phyloP scores from a whole-genome alignment of 139 green algal genomes.

The Dunaliella sp. region DNA sequence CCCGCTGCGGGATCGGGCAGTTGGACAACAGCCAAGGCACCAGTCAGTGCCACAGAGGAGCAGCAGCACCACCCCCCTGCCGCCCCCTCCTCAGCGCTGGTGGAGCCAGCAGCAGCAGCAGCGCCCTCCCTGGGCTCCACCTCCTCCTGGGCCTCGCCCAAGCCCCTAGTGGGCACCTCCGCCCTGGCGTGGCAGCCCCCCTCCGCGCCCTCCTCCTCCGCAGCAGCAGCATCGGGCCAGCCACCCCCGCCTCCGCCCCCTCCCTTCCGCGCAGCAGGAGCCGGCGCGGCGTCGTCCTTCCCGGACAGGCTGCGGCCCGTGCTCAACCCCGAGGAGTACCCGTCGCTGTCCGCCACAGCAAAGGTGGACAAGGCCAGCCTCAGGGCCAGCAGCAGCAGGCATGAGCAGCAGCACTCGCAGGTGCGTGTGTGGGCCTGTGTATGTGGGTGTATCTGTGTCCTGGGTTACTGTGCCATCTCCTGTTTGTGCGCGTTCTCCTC shows the following conservation, averaged over 20 bases:
- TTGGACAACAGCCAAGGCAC: constrained; percentile 31
- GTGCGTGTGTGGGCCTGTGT: constrained; percentile 6
- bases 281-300: too few relatives aligned
- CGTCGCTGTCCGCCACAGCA: constrained; percentile 59
- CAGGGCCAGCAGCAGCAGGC: constrained; percentile 18
- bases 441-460: too few relatives aligned
- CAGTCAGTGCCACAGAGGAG: not conserved
- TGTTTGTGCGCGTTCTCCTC: too few relatives aligned
- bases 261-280: not conserved
- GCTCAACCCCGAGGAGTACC: constrained; percentile 74
- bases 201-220: too few relatives aligned
- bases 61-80: not conserved
- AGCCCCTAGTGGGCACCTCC: too few relatives aligned
- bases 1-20: constrained; percentile 45
- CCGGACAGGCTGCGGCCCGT: constrained; percentile 19
- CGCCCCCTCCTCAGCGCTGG: not conserved
- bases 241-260: constrained; percentile 16
- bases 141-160: constrained; percentile 58
- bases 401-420: constrained; percentile 2
- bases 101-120: not conserved
- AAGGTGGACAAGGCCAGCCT: constrained; percentile 16
- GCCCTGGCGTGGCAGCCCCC: constrained; percentile 4
- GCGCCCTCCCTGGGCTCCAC: constrained; percentile 17
- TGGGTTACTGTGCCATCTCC: too few relatives aligned
- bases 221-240: too few relatives aligned